These are phyloP conservation scores for Naganishia vishniacii DNA, from an alignment of 768 basidiomycete genomes.

Conservation along the genomic window DNA sequence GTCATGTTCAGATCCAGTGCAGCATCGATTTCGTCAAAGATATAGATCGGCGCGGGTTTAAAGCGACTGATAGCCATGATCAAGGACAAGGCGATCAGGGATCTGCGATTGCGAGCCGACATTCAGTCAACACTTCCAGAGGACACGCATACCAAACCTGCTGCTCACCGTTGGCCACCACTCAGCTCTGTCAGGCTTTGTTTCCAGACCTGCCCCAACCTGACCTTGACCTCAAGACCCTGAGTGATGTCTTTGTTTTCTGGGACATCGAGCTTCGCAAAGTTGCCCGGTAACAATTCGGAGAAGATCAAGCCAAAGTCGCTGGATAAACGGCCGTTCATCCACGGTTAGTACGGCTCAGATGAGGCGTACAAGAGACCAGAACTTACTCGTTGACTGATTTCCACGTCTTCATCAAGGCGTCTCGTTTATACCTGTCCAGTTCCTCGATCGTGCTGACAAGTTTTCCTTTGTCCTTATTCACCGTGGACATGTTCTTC, in stretches of 20 bases:
- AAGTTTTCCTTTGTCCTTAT: conserved; percentile 91
- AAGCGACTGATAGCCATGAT: conserved; percentile 99
- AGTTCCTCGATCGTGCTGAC: conserved; percentile 88
- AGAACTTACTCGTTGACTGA: conserved; percentile 77
- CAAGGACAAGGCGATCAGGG: conserved; percentile 90
- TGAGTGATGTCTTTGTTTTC: conserved; percentile 89
- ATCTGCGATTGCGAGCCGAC: conserved; percentile 55
- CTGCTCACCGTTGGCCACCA: conserved; percentile 87
- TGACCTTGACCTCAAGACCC: conserved; percentile 95
- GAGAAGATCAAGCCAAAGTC: conserved; percentile 96
- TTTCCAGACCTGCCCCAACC: conserved; percentile 92
- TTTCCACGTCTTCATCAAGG: conserved; percentile 88
- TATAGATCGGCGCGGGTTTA: conserved; percentile 98
- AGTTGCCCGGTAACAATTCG: conserved; percentile 91
- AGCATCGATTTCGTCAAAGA: conserved; percentile 97
- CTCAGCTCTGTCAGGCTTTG: conserved; percentile 93
- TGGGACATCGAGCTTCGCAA: conserved; percentile 87
- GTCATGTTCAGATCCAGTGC: conserved; percentile 89
- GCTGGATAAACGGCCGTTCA: conserved; percentile 49
- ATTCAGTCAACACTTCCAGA: no score
- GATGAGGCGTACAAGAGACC: neutral
- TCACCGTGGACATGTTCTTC: conserved; percentile 79
- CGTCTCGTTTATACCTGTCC: conserved; percentile 88
- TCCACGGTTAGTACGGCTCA: neutral
- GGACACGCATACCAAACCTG: no score